Evolutionary conservation across 1,284 basidiomycete species (phyloP), one percentile per base, ranked within the genome.

Genomic region (Farysia itapuensis): DNA sequence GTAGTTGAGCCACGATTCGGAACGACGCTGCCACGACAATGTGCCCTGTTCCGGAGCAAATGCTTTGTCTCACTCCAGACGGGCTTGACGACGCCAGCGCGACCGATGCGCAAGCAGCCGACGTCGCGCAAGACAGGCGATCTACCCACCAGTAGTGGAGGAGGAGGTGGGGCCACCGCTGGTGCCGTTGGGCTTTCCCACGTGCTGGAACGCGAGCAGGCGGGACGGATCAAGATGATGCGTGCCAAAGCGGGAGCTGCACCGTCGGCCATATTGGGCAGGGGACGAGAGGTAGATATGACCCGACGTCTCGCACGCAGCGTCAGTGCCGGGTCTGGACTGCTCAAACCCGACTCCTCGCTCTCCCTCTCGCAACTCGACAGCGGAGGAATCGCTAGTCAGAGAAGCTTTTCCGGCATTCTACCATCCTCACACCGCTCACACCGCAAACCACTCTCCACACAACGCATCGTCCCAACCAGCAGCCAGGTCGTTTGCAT

Each of bases 1-100:
- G 54, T 74, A 4, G 46, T 73, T 21, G 72, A 72, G 46, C 58
- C 68, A 11, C 43, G 40, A 8, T 74, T 70, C 29, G 35, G 44
- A 14, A 14, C 40, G n/a, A 31, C 30, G 9, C 37, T 71, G 25
- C 66, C 70, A 2, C 35, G 57, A 15, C 61, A 66, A 42, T 74
- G 70, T 37, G 52, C 52, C 6, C 35, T 54, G n/a, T 50, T 74
- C 31, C 47, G 64, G 8, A 41, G 50, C 40, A 71, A 71, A 33
- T 73, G 71, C 53, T 73, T 70, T 14, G 63, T 70, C 2, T 57
- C 69, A 3, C 51, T 53, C 14, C 44, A 42, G n/a, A 39, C 60
- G 63, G 9, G 26, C 46, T 13, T 40, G 18, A 8, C 42, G 45
- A 26, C 43, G 29, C n/a, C 26, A 28, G 11, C 26, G n/a, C n/a